phyloP scores from a whole-genome alignment of 2,329 filamentous ascomycete species.

The Verticillium nonalfalfae region DNA sequence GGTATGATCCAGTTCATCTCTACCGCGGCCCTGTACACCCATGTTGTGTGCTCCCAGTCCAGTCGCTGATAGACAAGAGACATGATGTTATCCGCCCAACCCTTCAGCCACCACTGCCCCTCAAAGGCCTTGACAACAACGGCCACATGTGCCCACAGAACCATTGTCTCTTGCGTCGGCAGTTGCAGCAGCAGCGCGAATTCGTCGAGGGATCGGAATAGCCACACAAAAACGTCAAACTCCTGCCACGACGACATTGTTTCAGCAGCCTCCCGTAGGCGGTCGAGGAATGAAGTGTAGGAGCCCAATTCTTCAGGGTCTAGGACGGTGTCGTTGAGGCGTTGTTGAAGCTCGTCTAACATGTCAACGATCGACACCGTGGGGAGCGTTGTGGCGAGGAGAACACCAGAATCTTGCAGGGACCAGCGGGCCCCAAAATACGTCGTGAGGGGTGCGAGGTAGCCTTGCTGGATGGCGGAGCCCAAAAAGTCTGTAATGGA shows the following conservation, averaged over 20 bases:
- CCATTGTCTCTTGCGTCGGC: background rate
- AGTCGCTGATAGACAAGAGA: slow-evolving; percentile 1
- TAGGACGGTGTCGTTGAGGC: background rate
- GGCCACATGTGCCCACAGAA: slow-evolving; percentile 1
- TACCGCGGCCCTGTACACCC: slow-evolving; percentile 3
- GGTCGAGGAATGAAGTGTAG: background rate
- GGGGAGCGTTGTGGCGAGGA: background rate
- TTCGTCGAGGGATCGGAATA: slow-evolving; percentile 3
- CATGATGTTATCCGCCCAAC: slow-evolving; percentile 4
- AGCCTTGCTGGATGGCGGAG: background rate
- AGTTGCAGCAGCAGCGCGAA: background rate
- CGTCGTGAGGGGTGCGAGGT: slow-evolving; percentile 1
- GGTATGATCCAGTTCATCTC: slow-evolving; percentile 6
- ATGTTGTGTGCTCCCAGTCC: slow-evolving; percentile 1
- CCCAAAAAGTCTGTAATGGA: background rate
- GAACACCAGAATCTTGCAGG: background rate
- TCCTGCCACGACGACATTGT: slow-evolving; percentile 1
- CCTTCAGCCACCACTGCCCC: slow-evolving; percentile 5
- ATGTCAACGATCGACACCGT: no score
- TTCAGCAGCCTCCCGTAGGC: background rate
- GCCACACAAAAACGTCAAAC: slow-evolving; percentile 1
- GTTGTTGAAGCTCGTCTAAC: background rate
- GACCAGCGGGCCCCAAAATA: background rate
- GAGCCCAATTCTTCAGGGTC: background rate
- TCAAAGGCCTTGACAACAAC: slow-evolving; percentile 3